Base-by-base conservation (phyloP, 306 rosid species). In the Vigna angularis region DNA sequence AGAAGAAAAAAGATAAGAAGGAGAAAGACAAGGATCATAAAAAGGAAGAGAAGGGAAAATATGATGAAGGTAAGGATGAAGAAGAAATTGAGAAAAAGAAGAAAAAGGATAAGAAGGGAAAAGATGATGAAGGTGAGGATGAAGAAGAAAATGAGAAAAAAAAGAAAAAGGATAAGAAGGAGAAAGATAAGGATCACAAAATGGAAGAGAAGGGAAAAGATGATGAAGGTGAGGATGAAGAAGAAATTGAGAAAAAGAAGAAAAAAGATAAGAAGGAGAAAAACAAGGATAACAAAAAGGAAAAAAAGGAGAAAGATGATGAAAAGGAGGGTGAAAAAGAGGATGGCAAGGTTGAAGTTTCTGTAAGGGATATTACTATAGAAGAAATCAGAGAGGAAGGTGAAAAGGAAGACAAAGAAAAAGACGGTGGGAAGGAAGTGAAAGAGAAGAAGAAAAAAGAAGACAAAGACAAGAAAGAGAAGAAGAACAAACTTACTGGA, bases 401-500 rank as follows among this genome's bases (percentile, higher is more conserved):
- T 3, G 69, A 38, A 28, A 56, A 70, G 18, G 73, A 66, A 63
- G 74, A n/a, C 34, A 66, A 59, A 2, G 45, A 16, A 55, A 74
- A 78, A 18, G 70, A 32, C 26, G 75, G 81, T 6, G 85, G 38
- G 50, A 62, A 74, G 44, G 75, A 74, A 76, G 83, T 30, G 56
- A 79, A 77, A 34, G 78, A 61, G 45, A 71, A 75, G 68, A 80
- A 79, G 74, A 64, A 82, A 17, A 79, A 82, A 7, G 85, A 75
- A 45, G 83, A 79, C 64, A 86, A 85, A 9, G 81, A 70, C 11
- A 40, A 74, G 34, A 55, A 80, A 2, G 87, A 80, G 22, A 82
- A 86, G 34, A 88, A 88, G 72, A 70, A 83, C 12, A 85, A 85
- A 72, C 75, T 28, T 40, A 85, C 83, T 9, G 87, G 64, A 67